Evolutionary conservation across 139 green algal species (phyloP), one percentile per base, ranked within the genome.

Genomic region (Microglena sp.): DNA sequence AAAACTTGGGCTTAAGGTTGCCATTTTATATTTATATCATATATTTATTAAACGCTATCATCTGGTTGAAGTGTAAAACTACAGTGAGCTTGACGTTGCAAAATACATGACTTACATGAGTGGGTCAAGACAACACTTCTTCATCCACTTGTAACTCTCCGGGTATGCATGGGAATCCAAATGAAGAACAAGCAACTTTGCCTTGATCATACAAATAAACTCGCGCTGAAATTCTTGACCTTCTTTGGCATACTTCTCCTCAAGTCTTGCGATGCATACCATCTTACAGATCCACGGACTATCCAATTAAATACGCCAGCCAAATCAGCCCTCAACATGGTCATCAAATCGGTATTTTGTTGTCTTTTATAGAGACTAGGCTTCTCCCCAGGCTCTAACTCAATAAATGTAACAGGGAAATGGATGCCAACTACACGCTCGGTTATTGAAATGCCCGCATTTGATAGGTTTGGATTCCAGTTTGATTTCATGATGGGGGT

Each of bases 401-500:
- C 18, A 8, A 7, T 26, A 26, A 60, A 60, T 8, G 53, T 60
- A 26, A 60, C 53, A 11, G 53, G 53, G 15, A 60, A 60, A 8
- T 26, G 53, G 15, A 60, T 18, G 15, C 53, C 27, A 28, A 60
- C 24, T 6, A 60, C n/a, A 33, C 53, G 7, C 53, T 60, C 21
- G n/a, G 31, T 18, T 15, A 60, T 60, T 22, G 53, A 8, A 8
- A 26, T 22, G 53, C 27, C 31, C 8, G 31, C 53, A 15, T 60
- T 22, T 22, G 18, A 22, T 22, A 60, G 18, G n/a, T 15, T 60
- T 6, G 53, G 53, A 22, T 33, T 60, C 8, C 7, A 33, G 53
- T 60, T 60, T 33, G 53, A 33, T 8, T 8, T 11, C 8, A 60
- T 8, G 53, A 60, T 60, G 53, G n/a, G n/a, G n/a, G n/a, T n/a